Evolutionary conservation across 257 asterid genomes (phyloP).

Genomic region (Handroanthus guayacan): DNA sequence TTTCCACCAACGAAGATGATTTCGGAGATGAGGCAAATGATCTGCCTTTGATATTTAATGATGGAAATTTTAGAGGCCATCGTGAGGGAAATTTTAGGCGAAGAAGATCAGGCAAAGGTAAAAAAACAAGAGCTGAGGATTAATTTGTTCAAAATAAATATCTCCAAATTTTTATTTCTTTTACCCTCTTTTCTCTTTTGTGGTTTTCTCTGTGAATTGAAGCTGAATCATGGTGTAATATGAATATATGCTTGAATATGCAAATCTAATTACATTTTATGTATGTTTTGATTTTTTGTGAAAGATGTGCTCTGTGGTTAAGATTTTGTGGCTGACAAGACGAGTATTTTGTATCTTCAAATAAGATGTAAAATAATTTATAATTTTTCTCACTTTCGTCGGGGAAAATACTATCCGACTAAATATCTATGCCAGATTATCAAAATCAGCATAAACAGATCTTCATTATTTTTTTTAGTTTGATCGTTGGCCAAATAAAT

Average conservation of each 20-base stretch:
- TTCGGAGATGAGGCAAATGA: conserved; percentile 60
- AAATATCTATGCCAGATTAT: too few relatives aligned
- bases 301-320: neutral
- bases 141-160: conserved; percentile 18
- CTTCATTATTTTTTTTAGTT: too few relatives aligned
- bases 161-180: neutral
- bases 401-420: too few relatives aligned
- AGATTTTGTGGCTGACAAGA: neutral
- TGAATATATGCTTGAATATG: conserved; percentile 26
- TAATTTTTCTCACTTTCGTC: too few relatives aligned
- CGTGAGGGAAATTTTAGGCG: conserved; percentile 40
- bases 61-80: conserved; percentile 39
- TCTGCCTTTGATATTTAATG: conserved; percentile 63
- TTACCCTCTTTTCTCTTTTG: neutral
- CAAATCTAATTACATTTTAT: neutral
- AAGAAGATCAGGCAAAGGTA: conserved; percentile 47
- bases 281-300: neutral
- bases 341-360: too few relatives aligned
- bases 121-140: conserved; percentile 42
- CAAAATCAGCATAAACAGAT: too few relatives aligned
- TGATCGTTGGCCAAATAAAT: too few relatives aligned
- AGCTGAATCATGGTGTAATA: neutral
- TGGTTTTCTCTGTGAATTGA: conserved; percentile 13
- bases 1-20: conserved; percentile 64
- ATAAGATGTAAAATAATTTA: too few relatives aligned